phyloP scores from a whole-genome alignment of 1,284 basidiomycete species.

The Malassezia brasiliensis region DNA sequence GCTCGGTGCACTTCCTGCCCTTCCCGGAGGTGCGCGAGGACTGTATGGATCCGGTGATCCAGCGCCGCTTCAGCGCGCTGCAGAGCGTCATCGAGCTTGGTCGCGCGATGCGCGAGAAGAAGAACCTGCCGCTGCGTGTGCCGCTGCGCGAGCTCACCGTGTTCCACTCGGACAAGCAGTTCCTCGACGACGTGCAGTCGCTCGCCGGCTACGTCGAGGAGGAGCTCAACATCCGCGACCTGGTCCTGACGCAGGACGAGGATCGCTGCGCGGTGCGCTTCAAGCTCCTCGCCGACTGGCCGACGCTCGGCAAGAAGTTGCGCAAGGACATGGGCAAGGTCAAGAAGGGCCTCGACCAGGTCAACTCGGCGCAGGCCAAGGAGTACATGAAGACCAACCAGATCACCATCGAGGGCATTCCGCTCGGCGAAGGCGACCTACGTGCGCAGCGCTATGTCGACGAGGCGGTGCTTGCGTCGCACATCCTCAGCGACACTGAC shows the following conservation, averaged over 20 bases:
- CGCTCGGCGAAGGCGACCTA: slow-evolving; percentile 78
- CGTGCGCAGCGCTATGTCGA: slow-evolving; percentile 85
- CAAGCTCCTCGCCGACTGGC: slow-evolving; percentile 87
- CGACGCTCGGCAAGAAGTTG: slow-evolving; percentile 83
- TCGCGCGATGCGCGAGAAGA: slow-evolving; percentile 76
- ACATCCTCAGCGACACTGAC: slow-evolving; percentile 75
- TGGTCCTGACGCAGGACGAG: slow-evolving; percentile 84
- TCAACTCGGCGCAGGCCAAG: slow-evolving; percentile 76
- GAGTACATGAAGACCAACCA: slow-evolving; percentile 65
- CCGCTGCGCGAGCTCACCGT: slow-evolving; percentile 86
- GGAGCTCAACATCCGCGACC: slow-evolving; percentile 86
- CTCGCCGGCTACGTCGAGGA: slow-evolving; percentile 82
- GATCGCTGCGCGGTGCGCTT: slow-evolving; percentile 76
- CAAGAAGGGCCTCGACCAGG: slow-evolving; percentile 70
- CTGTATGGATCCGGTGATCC: slow-evolving; percentile 92
- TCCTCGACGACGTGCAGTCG: slow-evolving; percentile 73
- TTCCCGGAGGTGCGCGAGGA: slow-evolving; percentile 90
- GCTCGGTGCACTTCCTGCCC: slow-evolving; percentile 88
- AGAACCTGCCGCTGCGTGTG: slow-evolving; percentile 61
- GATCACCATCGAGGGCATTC: slow-evolving; percentile 78
- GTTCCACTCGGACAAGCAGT: slow-evolving; percentile 79
- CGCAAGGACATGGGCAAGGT: slow-evolving; percentile 86
- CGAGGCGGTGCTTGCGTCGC: slow-evolving; percentile 50
- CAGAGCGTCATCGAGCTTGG: slow-evolving; percentile 88
- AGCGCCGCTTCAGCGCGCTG: slow-evolving; percentile 88